Conservation (phyloP, 2,329 filamentous ascomycete genomes). For the Pseudomassariella vexata region DNA sequence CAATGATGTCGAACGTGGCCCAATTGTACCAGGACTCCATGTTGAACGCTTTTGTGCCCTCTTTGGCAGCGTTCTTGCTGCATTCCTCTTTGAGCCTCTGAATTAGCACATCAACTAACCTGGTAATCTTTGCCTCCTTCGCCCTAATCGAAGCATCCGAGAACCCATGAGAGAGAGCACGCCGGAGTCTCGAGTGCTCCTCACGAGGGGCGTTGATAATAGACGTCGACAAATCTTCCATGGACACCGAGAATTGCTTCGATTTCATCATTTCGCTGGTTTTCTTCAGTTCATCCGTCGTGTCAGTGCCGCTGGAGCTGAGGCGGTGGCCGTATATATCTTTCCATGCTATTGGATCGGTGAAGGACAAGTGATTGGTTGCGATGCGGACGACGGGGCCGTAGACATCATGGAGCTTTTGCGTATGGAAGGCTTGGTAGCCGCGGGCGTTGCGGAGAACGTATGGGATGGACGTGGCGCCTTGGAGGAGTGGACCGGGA, state of each 20-base stretch:
- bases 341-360: slow-evolving; percentile 22
- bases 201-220: slow-evolving; percentile 23
- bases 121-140: slow-evolving; percentile 25
- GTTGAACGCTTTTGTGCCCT: slow-evolving; percentile 18
- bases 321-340: slow-evolving; percentile 27
- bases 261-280: slow-evolving; percentile 19
- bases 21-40: slow-evolving; percentile 32
- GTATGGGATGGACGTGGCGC: slow-evolving; percentile 17
- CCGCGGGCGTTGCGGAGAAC: slow-evolving; percentile 15
- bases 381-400: slow-evolving; percentile 16
- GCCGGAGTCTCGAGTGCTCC: slow-evolving; percentile 21
- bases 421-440: slow-evolving; percentile 15
- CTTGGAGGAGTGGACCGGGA: slow-evolving; percentile 17
- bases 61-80: too few relatives aligned
- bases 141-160: slow-evolving; percentile 20
- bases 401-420: slow-evolving; percentile 18
- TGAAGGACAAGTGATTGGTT: slow-evolving; percentile 24
- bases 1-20: slow-evolving; percentile 22
- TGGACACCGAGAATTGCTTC: slow-evolving; percentile 8
- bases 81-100: slow-evolving; percentile 27
- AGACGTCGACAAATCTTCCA: slow-evolving; percentile 14
- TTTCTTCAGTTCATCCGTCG: slow-evolving; percentile 15
- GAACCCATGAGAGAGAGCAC: slow-evolving; percentile 24
- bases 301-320: slow-evolving; percentile 10
- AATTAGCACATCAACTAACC: slow-evolving; percentile 35